Evolutionary conservation across 768 basidiomycete genomes (phyloP), one percentile per base, ranked within the genome.

Genomic region (Tylopilus sp.): DNA sequence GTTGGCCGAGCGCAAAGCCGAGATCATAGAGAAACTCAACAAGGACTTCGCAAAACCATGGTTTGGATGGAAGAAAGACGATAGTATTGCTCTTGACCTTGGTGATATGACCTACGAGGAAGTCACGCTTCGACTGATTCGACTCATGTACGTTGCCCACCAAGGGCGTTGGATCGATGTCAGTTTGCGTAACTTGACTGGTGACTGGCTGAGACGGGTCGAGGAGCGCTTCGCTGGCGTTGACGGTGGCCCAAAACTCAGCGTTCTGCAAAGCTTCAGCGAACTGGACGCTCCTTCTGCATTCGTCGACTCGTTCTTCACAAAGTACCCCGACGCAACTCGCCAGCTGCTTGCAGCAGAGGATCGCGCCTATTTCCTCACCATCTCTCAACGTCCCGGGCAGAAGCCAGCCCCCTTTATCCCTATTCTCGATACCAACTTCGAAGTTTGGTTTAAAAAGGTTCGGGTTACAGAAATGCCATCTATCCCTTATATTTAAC

Each of bases 361-460:
- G 69, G 97, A 98, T 69, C 84, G 87, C 45, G 91, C 92, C 0
- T 99, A 85, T 74, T 98, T 99, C 83, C 81, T 98, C 35, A 88
- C 91, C 30, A 98, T 99, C 63, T 78, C 91, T 21, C 95, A 99
- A 71, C 82, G 97, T 43, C 91, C 92, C 12, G 94, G 93, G 4
- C 97, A 99, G 78, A 99, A 98, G 72, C 97, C 97, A 1, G 95
- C 87, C 7, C 97, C 97, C 0, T 99, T 98, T 77, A 97, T 99
- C 60, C 95, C 95, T 4, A 85, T 99, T 26, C 81, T 98, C 46
- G 95, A 98, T 67, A 83, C 86, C 20, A 84, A 72, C 58, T 98
- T 98, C 65, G 92, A 95, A 67, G 94, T 98, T 46, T 99, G 97
- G 97, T 98, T 99, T 77, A 98, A 99, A 81, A 99, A 99, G 87